Evolutionary conservation across 768 basidiomycete genomes (phyloP), one percentile per base, ranked within the genome.

Genomic region (Amanita inopinata): DNA sequence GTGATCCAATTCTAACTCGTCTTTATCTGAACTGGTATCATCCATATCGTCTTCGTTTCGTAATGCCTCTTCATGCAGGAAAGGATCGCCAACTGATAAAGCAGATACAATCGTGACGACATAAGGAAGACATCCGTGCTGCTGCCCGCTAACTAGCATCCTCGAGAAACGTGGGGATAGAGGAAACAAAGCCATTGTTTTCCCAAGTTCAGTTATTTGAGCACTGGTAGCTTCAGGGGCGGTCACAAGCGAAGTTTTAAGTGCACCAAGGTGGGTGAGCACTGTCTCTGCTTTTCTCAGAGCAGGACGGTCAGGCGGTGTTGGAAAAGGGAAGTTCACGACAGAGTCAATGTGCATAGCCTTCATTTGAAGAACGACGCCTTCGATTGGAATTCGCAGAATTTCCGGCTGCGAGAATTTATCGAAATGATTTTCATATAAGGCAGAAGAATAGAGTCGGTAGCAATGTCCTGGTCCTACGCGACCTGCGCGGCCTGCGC

Each of bases 401-500:
- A 98, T 93, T 60, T 99, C 96, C 2, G 96, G 96, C 45, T 77
- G 66, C 0, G 88, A 73, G 60, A 94, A 94, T 45, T 78, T 63
- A 23, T 86, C 82, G 56, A 98, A 94, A 60, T 94, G 78, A 55
- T 93, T 78, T 57, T 98, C 96, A 60, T 76, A 98, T 10, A 99
- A 71, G 11, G 93, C 89, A 6, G 90, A 93, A 5, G 94, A 97
- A 64, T 94, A 98, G 9, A 98, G 76, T 28, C 96, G 78, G 59
- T 98, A 98, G 61, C 96, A 98, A 61, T 98, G 96, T 19, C 96
- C 96, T 10, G 96, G 94, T 3, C 96, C 94, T 10, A 91, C 97
- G 47, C 96, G 89, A 8, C 96, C 96, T 0, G 96, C 96, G 56
- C 96, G 84, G 56, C 96, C 96, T 3, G 96, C 83, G 46, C 96